Evolutionary conservation across 2,329 filamentous ascomycete species (phyloP).

Genomic region (Diaporthe ilicicola): DNA sequence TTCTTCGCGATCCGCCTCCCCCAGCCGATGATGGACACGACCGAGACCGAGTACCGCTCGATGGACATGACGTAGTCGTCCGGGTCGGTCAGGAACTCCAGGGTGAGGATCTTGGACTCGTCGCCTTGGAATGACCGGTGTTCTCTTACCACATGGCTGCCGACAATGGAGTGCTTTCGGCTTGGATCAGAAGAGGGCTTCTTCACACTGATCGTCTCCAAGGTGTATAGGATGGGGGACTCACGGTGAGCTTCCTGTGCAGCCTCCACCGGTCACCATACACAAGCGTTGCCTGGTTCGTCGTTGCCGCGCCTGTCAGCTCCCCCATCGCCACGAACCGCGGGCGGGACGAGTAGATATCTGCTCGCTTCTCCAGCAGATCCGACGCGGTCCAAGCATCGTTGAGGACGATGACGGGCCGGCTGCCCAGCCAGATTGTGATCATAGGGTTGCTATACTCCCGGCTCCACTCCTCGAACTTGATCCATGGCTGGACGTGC

Average conservation of each 20-base stretch:
- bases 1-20: background rate
- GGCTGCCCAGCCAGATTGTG: conserved; percentile 21
- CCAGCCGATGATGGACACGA: conserved; percentile 17
- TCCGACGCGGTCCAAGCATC: conserved; percentile 22
- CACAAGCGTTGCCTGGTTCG: conserved; percentile 14
- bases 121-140: conserved; percentile 16
- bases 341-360: conserved; percentile 13
- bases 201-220: no score
- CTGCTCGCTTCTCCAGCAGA: conserved; percentile 2
- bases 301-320: background rate
- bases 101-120: conserved; percentile 16
- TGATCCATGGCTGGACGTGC: background rate
- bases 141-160: conserved; percentile 9
- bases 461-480: conserved; percentile 20
- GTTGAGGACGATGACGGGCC: conserved; percentile 8
- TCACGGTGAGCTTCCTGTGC: conserved; percentile 23
- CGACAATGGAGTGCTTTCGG: background rate
- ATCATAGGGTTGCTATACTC: conserved; percentile 17
- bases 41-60: conserved; percentile 13
- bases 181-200: background rate
- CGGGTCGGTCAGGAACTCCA: conserved; percentile 3
- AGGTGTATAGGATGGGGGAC: no score
- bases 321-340: conserved; percentile 11
- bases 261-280: conserved; percentile 24
- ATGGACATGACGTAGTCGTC: conserved; percentile 5